Evolutionary conservation across 2,329 filamentous ascomycete species (phyloP).

Genomic region (Sclerotinia minor): DNA sequence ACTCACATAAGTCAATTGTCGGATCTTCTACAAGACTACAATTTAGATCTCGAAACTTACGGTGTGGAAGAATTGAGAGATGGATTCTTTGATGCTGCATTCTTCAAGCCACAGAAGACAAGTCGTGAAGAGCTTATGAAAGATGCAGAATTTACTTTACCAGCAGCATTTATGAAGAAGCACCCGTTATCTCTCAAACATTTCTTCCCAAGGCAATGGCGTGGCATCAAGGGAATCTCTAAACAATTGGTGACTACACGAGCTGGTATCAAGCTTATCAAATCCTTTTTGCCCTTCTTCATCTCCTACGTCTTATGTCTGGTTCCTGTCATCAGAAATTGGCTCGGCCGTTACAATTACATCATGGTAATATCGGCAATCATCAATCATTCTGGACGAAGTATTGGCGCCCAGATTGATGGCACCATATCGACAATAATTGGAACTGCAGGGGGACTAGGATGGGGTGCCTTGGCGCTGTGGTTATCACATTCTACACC

Average conservation of each 20-base stretch:
- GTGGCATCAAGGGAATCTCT: constrained; percentile 47
- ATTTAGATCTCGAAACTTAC: constrained; percentile 46
- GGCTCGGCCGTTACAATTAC: constrained; percentile 56
- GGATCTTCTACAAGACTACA: constrained; percentile 40
- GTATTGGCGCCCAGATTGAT: constrained; percentile 58
- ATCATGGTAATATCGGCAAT: constrained; percentile 58
- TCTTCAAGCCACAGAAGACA: constrained; percentile 45
- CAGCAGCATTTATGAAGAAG: constrained; percentile 48
- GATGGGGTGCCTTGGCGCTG: constrained; percentile 56
- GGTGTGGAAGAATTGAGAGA: constrained; percentile 47
- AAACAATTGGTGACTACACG: constrained; percentile 50
- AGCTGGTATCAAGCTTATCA: constrained; percentile 53
- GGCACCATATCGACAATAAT: constrained; percentile 54
- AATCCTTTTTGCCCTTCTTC: constrained; percentile 58
- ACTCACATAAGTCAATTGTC: constrained; percentile 34
- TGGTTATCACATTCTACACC: constrained; percentile 54
- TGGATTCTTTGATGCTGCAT: constrained; percentile 48
- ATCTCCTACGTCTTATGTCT: constrained; percentile 57
- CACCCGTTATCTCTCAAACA: constrained; percentile 50
- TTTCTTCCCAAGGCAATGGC: constrained; percentile 52
- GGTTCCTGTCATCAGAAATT: constrained; percentile 49
- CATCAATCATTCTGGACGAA: constrained; percentile 57
- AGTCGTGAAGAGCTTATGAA: constrained; percentile 46
- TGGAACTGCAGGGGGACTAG: constrained; percentile 55
- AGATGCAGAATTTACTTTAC: constrained; percentile 49